Evolutionary conservation across 2,329 filamentous ascomycete genomes (phyloP), one percentile per base, ranked within the genome.

Genomic region (Xylaria sp.): DNA sequence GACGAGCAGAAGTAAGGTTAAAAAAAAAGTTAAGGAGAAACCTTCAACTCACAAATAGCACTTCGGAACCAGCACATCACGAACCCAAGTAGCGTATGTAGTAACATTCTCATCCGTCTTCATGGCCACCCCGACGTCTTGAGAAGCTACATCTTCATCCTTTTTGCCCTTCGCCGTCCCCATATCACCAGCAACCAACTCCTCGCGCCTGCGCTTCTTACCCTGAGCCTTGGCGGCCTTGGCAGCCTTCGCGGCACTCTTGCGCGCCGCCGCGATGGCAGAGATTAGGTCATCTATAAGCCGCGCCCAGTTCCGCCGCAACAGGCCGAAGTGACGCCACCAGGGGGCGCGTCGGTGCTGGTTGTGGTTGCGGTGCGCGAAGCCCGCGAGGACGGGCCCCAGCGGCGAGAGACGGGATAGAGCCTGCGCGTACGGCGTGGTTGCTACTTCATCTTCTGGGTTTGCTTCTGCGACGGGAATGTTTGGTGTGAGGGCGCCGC

Each of bases 321-420:
- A 85, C 71, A 91, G 86, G 62, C 86, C 86, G 69, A 98, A 88
- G 75, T 89, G 88, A 18, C 82, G 78, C 89, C 92, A 98, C 95
- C 95, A 99, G 77, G 89, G 88, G 35, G 90, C 87, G 70, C 87
- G 85, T 64, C 90, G 90, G 80, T 98, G 95, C 82, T 98, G 95
- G 82, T 98, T 98, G 77, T 90, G 91, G 83, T 98, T 96, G 75
- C 94, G 93, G 78, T 93, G 90, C 80, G 91, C 88, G 75, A 97
- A 88, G 72, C 92, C 87, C 75, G 91, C 85, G 53, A 98, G 88
- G 55, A 94, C 81, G 59, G 86, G 78, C 57, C 68, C 73, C 44
- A 77, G 71, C 13, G 73, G 72, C 66, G 69, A 64, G 47, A 79
- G 72, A 21, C 55, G 62, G 29, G 68, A 68, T 9, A 78, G 75